phyloP scores from a whole-genome alignment of 305 asterid genomes.

The Fraxinus platypoda region DNA sequence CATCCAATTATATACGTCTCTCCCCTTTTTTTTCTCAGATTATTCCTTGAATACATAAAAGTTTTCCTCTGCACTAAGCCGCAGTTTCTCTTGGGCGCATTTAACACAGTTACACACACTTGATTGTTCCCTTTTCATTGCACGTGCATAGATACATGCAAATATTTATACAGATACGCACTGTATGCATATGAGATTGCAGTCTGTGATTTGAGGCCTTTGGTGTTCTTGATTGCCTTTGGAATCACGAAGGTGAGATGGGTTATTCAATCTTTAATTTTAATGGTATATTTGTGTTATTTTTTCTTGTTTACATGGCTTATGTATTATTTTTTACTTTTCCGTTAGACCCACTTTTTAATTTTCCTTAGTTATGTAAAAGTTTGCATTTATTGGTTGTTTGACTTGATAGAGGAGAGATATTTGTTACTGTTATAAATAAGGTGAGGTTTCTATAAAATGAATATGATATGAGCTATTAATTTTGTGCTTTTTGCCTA shows the following conservation, averaged over 20 bases:
- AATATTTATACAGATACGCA: neutral
- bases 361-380: neutral
- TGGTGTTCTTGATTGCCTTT: constrained; percentile 27
- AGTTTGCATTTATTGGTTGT: constrained; percentile 14
- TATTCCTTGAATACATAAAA: neutral
- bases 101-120: constrained; percentile 13
- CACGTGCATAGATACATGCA: neutral
- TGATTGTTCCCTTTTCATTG: constrained; percentile 8
- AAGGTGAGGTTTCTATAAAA: neutral
- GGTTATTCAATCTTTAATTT: neutral
- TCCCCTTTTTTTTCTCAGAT: neutral
- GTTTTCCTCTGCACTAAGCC: constrained; percentile 4
- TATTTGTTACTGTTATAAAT: neutral
- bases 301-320: constrained; percentile 17
- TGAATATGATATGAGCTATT: neutral
- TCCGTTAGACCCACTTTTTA: neutral
- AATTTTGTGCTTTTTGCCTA: constrained; percentile 2
- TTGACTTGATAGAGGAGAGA: constrained; percentile 11
- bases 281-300: neutral
- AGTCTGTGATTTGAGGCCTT: constrained; percentile 24
- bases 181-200: constrained; percentile 18
- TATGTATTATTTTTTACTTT: neutral
- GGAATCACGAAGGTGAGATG: constrained; percentile 42
- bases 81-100: constrained; percentile 12
- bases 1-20: constrained; percentile 25